Base-by-base conservation (phyloP, 1,284 basidiomycete genomes). In the Fomitiporia mediterranea region DNA sequence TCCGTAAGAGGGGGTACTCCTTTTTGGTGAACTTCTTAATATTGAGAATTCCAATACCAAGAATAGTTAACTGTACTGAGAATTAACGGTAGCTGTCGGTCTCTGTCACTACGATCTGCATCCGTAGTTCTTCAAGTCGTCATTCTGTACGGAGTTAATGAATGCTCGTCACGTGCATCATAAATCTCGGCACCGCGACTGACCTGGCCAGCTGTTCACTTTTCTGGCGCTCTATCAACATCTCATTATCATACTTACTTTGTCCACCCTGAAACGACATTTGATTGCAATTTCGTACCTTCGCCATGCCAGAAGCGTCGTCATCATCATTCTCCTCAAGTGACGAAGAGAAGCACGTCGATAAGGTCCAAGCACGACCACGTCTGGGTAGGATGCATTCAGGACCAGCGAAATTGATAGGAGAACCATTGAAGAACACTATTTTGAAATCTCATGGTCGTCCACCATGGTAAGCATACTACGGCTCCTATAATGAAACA, bases 361-460 rank as follows among this genome's bases (percentile, higher is more conserved):
- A 53, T 5, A 40, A 53, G 17, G 23, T 32, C 2, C 42, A 38
- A 23, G 30, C 34, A 2, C 56, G 56, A 2, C 51, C 50, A 11
- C 56, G 51, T 4, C 35, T 56, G 9, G 25, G 13, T 4, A 49
- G 47, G 44, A 25, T 35, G n/a, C 25, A 40, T 9, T 47, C 56
- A n/a, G 35, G 30, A 13, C 25, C 51, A 7, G 17, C 42, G 19
- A 57, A 57, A 23, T 38, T 53, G 40, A 21, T 46, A 19, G 34
- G 11, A 27, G 55, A 56, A 27, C 57, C 57, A 21, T 35, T 59
- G 17, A 93, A 92, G 74, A 94, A 93, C 65, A 90, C 86, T 5
- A 75, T 94, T 35, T 75, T 94, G 51, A 86, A 87, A 51, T 89
- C 87, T 34, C 91, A 93, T 71, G 91, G 86, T 68, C 78, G 90